Conservation (phyloP, 768 basidiomycete species). For the Mycena sanguinolenta region DNA sequence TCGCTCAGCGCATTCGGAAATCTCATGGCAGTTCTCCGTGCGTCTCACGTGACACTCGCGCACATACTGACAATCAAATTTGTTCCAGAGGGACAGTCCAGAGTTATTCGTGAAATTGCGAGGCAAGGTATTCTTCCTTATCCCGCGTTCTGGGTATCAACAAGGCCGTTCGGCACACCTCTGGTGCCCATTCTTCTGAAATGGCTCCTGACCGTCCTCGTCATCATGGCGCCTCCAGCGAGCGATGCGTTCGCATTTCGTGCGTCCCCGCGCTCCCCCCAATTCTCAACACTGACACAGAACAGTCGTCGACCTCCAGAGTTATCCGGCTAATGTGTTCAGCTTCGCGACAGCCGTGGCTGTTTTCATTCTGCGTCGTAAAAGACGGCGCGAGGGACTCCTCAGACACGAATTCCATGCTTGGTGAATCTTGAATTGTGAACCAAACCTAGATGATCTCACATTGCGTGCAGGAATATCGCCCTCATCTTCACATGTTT, state of each 20-base stretch:
- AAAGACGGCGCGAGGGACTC: conserved; percentile 47
- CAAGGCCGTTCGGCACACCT: conserved; percentile 66
- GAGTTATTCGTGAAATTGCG: conserved; percentile 8
- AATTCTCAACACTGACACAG: not conserved
- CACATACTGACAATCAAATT: not conserved
- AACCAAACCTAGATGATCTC: not conserved
- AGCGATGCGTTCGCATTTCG: conserved; percentile 61
- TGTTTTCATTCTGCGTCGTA: conserved; percentile 52
- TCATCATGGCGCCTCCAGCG: conserved; percentile 61
- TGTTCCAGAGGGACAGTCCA: conserved; percentile 54
- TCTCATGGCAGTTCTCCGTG: conserved; percentile 56
- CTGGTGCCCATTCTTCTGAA: conserved; percentile 59
- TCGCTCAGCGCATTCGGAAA: conserved; percentile 58
- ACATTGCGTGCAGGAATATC: conserved; percentile 37
- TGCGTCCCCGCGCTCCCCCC: conserved; percentile 34
- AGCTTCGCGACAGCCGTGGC: conserved; percentile 52
- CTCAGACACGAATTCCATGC: conserved; percentile 51
- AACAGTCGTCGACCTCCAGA: conserved; percentile 54
- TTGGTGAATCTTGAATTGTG: conserved; percentile 39
- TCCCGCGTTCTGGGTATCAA: conserved; percentile 63
- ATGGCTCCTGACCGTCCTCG: conserved; percentile 60
- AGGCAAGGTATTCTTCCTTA: conserved; percentile 68
- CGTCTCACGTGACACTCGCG: conserved; percentile 32
- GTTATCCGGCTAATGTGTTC: conserved; percentile 54
- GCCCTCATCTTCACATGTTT: conserved; percentile 51